A percentile compares a stretch with the other conserved stretches of the same genome.
Conservation (phyloP, 2,329 filamentous ascomycete species). For the Aspergillus ibericus region DNA sequence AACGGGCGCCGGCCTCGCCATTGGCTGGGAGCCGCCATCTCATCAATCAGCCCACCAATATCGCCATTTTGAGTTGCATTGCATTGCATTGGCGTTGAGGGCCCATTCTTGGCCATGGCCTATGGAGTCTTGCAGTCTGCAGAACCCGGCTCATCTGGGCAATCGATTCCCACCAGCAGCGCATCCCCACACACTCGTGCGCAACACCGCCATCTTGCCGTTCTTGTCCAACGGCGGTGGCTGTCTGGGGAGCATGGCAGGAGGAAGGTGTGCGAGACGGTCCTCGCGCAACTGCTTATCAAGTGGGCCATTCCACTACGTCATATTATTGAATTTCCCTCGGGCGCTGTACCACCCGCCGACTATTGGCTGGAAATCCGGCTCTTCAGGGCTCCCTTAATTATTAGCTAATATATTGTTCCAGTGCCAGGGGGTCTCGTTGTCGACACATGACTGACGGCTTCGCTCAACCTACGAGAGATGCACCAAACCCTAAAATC, state of each 20-base stretch:
- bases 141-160: constrained; percentile 9
- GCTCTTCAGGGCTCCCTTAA: not conserved
- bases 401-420: constrained; percentile 4
- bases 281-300: constrained; percentile 12
- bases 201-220: constrained; percentile 9
- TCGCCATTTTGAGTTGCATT: constrained; percentile 26
- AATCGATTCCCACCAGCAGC: constrained; percentile 7
- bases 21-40: constrained; percentile 10
- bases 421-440: not conserved
- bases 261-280: not conserved
- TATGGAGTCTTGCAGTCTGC: constrained; percentile 2
- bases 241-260: constrained; percentile 10
- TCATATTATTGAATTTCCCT: constrained; percentile 22
- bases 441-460: not conserved
- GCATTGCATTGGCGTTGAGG: constrained; percentile 22
- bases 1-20: not conserved
- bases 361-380: constrained; percentile 1
- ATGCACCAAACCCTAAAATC: not conserved
- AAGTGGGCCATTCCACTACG: constrained; percentile 15
- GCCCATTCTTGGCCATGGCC: constrained; percentile 12
- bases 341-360: constrained; percentile 1
- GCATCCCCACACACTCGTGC: constrained; percentile 17
- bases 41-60: constrained; percentile 15
- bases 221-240: constrained; percentile 4
- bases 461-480: not conserved